Percentiles rank a stretch among this genome's conserved stretches.
Evolutionary conservation across 2,329 filamentous ascomycete species (phyloP).

Genomic region (Microascus cirrosus): DNA sequence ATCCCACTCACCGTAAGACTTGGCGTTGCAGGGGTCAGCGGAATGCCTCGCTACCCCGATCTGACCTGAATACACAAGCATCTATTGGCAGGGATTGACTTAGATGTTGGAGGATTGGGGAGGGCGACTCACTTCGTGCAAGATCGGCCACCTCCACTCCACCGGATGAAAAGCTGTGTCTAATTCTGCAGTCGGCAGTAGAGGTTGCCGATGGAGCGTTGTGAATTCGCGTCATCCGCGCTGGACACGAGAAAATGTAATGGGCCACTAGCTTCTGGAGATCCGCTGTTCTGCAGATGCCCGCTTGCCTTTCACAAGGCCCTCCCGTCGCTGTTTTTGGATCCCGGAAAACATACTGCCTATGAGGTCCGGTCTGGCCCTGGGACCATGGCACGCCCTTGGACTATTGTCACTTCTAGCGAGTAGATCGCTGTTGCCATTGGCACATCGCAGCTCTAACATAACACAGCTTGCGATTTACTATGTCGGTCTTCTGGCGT

Average conservation of each 20-base stretch:
- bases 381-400: neutral
- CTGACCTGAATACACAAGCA: neutral
- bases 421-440: neutral
- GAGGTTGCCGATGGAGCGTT: neutral
- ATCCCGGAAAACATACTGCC: neutral
- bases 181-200: neutral
- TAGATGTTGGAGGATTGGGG: too few relatives aligned
- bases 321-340: neutral
- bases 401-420: neutral
- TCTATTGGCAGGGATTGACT: neutral
- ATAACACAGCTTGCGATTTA: neutral
- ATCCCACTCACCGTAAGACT: neutral
- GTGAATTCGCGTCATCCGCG: neutral
- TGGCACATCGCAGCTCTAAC: neutral
- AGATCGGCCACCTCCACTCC: neutral
- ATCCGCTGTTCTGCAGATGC: neutral
- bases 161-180: neutral
- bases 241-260: neutral
- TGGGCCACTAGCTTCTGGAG: neutral
- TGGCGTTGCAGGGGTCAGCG: neutral
- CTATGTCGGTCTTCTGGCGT: neutral
- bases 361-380: neutral
- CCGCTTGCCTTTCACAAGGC: neutral
- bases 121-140: neutral
- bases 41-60: neutral